A percentile compares a stretch with the other conserved stretches of the same genome.
Evolutionary conservation across 1,139 yeast genomes (phyloP).

Genomic region (Kodamaea plutei): DNA sequence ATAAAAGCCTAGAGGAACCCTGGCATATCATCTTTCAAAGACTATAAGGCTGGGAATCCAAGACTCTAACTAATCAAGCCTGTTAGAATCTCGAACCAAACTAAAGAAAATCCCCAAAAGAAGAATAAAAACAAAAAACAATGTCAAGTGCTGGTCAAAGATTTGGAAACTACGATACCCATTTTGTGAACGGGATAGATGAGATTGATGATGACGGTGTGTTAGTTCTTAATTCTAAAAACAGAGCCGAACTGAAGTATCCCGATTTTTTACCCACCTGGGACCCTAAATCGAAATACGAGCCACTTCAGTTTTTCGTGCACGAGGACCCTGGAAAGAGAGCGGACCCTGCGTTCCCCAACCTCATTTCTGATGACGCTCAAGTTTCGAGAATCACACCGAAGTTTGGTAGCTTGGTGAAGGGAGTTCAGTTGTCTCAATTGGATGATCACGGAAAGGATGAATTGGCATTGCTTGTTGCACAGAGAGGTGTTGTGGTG

Average conservation of each 20-base stretch:
- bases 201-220: conserved; percentile 37
- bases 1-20: no score
- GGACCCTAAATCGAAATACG: conserved; percentile 39
- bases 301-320: conserved; percentile 35
- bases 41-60: no score
- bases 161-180: conserved; percentile 41
- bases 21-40: no score
- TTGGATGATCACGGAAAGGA: conserved; percentile 28
- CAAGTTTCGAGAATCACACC: conserved; percentile 24
- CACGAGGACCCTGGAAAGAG: conserved; percentile 50
- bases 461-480: conserved; percentile 36
- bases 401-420: conserved; percentile 24
- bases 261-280: conserved; percentile 48
- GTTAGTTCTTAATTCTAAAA: conserved; percentile 26
- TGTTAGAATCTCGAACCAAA: no score
- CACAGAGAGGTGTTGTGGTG: conserved; percentile 39
- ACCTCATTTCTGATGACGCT: conserved; percentile 39
- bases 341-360: conserved; percentile 53
- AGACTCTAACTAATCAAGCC: no score
- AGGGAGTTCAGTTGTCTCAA: conserved; percentile 36
- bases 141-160: conserved; percentile 11
- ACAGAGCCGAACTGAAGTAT: conserved; percentile 12
- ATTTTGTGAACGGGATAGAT: conserved; percentile 36
- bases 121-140: no score
- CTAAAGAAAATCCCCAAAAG: no score